Percentiles rank a stretch among this genome's conserved stretches.
Evolutionary conservation across 768 basidiomycete genomes (phyloP).

Genomic region (Terana coerulea): DNA sequence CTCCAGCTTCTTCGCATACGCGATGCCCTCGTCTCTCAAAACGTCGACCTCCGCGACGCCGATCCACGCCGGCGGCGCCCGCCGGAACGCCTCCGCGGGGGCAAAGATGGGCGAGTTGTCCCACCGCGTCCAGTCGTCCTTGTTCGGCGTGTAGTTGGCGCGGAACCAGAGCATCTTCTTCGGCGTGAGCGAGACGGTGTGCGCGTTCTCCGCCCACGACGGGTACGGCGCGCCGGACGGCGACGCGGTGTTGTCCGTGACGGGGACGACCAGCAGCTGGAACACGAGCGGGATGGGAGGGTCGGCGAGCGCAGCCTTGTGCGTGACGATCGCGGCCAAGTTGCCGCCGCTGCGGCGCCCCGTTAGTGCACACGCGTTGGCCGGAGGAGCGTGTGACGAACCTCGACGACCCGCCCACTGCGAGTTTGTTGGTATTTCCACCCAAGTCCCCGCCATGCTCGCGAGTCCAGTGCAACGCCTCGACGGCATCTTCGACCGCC

Average conservation of each 20-base stretch:
- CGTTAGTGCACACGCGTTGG: constrained; percentile 4
- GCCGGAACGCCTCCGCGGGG: constrained; percentile 46
- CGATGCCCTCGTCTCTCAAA: constrained; percentile 60
- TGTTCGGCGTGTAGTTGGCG: constrained; percentile 61
- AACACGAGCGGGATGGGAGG: constrained; percentile 54
- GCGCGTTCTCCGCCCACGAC: constrained; percentile 54
- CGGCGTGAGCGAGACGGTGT: constrained; percentile 57
- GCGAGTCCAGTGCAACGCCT: constrained; percentile 59
- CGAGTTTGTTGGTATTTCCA: constrained; percentile 50
- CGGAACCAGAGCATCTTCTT: constrained; percentile 75
- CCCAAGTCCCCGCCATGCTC: constrained; percentile 44
- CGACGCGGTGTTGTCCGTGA: constrained; percentile 66
- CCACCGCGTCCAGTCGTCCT: constrained; percentile 58
- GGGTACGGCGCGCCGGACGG: constrained; percentile 32
- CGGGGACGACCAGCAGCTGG: constrained; percentile 68
- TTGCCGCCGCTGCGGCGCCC: constrained; percentile 56
- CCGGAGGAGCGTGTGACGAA: constrained; percentile 13
- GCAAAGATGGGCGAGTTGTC: constrained; percentile 72
- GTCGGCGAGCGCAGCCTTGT: constrained; percentile 49
- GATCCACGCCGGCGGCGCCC: constrained; percentile 57
- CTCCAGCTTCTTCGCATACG: constrained; percentile 55
- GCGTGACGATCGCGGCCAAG: constrained; percentile 59
- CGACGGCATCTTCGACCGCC: constrained; percentile 68
- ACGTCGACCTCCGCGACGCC: constrained; percentile 65
- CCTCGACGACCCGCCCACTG: constrained; percentile 76